Evolutionary conservation across 2,329 filamentous ascomycete genomes (phyloP), one percentile per base, ranked within the genome.

Genomic region (Monosporascus sp.): DNA sequence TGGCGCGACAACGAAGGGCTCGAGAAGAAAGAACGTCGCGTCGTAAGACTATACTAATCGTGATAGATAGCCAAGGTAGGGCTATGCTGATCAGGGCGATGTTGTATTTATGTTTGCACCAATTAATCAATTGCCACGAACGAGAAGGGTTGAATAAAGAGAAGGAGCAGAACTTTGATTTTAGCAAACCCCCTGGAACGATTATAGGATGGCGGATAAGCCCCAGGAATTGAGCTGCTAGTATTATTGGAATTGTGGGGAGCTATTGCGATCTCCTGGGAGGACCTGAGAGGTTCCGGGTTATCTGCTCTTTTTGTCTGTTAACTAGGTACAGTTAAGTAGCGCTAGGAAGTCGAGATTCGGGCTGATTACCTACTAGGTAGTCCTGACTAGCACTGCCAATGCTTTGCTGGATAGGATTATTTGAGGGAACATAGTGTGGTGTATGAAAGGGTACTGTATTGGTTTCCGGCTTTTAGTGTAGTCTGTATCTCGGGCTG

Each of bases 211-310:
- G 17, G 37, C 22, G 37, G 37, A 41, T 50, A 50, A 41, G 8
- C 40, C 48, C 48, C 40, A 38, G 48, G 37, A 22, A 50, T 27
- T 22, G 17, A 50, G 6, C 35, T 40, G 47, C 31, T 40, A 26
- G n/a, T 37, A 9, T 38, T 24, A 41, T 22, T 35, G 48, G 40
- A 50, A 41, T 50, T 50, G 48, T 50, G 48, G 48, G 26, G 48
- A 50, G 48, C 37, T 41, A 50, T 43, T 50, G 37, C 37, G 48
- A 50, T 50, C 48, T 50, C 24, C 48, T 27, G 4, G 27, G 2
- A 5, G 11, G 8, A 20, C 22, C 6, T 7, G 22, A n/a, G 20
- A 24, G n/a, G 14, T 44, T 41, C 38, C 43, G 11, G 43, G 43
- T n/a, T 31, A 5, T 46, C 17, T 20, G 31, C 31, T 35, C 31